Conservation (phyloP, 1,284 basidiomycete species). For the Thecaphora frezii region DNA sequence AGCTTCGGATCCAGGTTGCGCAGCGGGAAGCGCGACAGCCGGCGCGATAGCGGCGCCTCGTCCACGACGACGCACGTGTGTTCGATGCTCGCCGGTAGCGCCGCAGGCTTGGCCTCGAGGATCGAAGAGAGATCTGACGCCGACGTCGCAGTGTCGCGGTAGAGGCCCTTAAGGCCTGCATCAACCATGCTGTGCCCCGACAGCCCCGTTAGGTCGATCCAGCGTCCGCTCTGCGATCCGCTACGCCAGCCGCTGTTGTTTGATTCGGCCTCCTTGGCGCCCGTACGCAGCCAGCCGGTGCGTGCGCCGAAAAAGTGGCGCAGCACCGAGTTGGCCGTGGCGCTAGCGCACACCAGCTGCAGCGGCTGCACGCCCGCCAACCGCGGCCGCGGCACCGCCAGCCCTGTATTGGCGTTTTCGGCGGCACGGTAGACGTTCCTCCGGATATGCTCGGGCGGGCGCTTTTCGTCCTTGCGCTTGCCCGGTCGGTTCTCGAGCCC, state of each 20-base stretch:
- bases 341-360: slow-evolving; percentile 51
- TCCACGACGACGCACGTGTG: slow-evolving; percentile 55
- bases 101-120: slow-evolving; percentile 10
- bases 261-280: slow-evolving; percentile 22
- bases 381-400: slow-evolving; percentile 27
- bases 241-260: background rate
- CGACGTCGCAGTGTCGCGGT: slow-evolving; percentile 10
- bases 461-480: slow-evolving; percentile 29
- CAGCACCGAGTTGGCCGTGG: slow-evolving; percentile 56
- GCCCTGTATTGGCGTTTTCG: slow-evolving; percentile 17
- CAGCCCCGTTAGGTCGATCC: slow-evolving; percentile 54
- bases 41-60: slow-evolving; percentile 22
- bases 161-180: slow-evolving; percentile 28
- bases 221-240: slow-evolving; percentile 36
- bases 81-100: slow-evolving; percentile 41
- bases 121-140: background rate
- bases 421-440: slow-evolving; percentile 42
- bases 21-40: slow-evolving; percentile 16
- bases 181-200: slow-evolving; percentile 34
- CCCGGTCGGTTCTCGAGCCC: slow-evolving; percentile 46
- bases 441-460: slow-evolving; percentile 42
- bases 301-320: slow-evolving; percentile 55
- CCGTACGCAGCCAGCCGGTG: slow-evolving; percentile 55
- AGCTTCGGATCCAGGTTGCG: slow-evolving; percentile 31
- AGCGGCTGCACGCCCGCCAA: slow-evolving; percentile 30